These are phyloP conservation scores for Kitagawia praeruptora DNA, from an alignment of 129 eudicot species.

Conservation along the genomic window DNA sequence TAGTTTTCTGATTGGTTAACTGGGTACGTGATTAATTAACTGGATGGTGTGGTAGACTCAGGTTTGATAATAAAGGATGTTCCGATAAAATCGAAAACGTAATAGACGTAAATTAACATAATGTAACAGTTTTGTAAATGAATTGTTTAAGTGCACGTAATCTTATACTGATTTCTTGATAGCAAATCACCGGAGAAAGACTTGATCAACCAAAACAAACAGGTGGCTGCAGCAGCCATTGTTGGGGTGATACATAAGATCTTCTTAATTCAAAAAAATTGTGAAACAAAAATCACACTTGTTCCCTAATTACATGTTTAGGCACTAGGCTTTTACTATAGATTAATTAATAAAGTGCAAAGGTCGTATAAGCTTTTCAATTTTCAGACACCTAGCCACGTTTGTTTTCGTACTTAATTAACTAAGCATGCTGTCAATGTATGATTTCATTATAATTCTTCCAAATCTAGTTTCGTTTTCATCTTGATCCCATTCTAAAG, in stretches of 20 bases:
- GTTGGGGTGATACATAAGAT: neutral
- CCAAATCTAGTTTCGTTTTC: neutral
- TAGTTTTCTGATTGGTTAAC: too few relatives aligned
- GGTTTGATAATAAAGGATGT: too few relatives aligned
- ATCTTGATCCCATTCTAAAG: neutral
- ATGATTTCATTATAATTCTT: neutral
- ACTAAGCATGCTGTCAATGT: neutral
- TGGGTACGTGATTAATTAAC: too few relatives aligned
- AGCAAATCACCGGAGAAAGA: neutral
- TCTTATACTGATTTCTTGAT: too few relatives aligned
- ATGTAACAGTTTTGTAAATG: too few relatives aligned
- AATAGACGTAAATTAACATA: too few relatives aligned
- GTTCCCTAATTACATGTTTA: neutral
- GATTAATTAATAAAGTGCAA: neutral
- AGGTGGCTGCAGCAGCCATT: neutral
- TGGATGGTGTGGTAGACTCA: too few relatives aligned
- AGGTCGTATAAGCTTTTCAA: neutral
- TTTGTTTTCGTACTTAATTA: neutral
- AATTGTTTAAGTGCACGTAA: too few relatives aligned
- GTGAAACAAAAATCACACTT: neutral
- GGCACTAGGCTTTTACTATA: neutral
- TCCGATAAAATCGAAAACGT: too few relatives aligned
- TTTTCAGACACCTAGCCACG: slow-evolving; percentile 3
- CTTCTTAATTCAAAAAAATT: neutral
- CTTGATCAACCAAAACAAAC: neutral